These are phyloP conservation scores for Arthrobotrys sphaeroides DNA, from an alignment of 2,329 filamentous ascomycete genomes.

Conservation along the genomic window DNA sequence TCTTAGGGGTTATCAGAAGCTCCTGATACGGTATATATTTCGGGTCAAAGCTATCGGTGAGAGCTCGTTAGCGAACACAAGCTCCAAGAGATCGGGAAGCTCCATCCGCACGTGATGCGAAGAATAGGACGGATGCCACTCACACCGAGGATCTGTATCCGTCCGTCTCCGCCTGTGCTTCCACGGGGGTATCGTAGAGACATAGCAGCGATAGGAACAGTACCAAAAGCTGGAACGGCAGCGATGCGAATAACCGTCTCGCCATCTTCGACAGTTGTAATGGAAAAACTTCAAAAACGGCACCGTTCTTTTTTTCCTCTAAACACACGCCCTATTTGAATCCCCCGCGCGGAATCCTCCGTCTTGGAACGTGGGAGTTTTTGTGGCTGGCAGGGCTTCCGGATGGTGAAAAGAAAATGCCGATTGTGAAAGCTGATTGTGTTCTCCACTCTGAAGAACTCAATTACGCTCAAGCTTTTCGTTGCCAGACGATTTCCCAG, in stretches of 20 bases:
- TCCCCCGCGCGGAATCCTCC: conserved; percentile 6
- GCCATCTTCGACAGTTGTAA: conserved; percentile 34
- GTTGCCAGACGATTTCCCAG: neutral
- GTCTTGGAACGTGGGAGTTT: conserved; percentile 1
- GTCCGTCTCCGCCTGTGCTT: conserved; percentile 42
- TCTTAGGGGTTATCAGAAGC: conserved; percentile 55
- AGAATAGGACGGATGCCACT: no score
- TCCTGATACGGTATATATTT: conserved; percentile 56
- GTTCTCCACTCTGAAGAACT: neutral
- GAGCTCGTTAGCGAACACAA: conserved; percentile 7
- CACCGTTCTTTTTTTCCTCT: neutral
- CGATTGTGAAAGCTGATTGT: no score
- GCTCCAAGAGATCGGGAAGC: neutral
- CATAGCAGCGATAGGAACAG: conserved; percentile 33
- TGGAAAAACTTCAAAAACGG: neutral
- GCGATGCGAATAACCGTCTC: conserved; percentile 19
- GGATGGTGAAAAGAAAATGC: no score
- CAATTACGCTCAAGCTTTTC: neutral
- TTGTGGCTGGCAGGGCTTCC: neutral
- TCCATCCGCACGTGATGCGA: neutral
- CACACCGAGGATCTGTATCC: conserved; percentile 45
- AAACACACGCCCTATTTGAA: neutral
- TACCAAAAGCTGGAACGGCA: conserved; percentile 23
- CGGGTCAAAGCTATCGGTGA: conserved; percentile 53
- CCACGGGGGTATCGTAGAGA: conserved; percentile 16